These are phyloP conservation scores for Neotropicomus parvogracilis DNA, from an alignment of 1,284 basidiomycete species.

Conservation along the genomic window DNA sequence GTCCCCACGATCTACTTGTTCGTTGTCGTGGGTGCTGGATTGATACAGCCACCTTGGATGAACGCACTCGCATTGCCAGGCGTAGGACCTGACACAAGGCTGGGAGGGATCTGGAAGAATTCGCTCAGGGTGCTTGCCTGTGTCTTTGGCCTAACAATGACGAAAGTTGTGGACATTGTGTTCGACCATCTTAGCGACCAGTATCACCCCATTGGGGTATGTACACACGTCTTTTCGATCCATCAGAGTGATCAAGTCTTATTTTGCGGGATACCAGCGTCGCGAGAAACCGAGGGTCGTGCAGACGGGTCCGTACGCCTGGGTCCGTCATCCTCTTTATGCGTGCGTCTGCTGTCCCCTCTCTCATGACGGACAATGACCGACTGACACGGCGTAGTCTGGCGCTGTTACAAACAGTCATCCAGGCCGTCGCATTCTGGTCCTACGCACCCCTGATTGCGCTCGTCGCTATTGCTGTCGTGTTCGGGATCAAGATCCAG, in stretches of 20 bases:
- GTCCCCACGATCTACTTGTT: slow-evolving; percentile 16
- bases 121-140: slow-evolving; percentile 14
- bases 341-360: neutral
- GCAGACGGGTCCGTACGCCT: neutral
- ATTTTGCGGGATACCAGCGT: neutral
- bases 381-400: neutral
- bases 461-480: neutral
- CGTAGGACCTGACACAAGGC: neutral
- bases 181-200: slow-evolving; percentile 12
- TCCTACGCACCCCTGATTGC: neutral
- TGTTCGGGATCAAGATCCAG: neutral
- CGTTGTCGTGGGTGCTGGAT: slow-evolving; percentile 13
- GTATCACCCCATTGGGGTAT: slow-evolving; percentile 13
- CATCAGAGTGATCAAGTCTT: neutral
- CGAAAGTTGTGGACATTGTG: neutral
- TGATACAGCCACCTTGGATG: slow-evolving; percentile 30
- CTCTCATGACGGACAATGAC: too few species aligned
- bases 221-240: too few species aligned
- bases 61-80: slow-evolving; percentile 2
- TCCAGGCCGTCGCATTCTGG: neutral
- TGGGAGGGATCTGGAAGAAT: slow-evolving; percentile 1
- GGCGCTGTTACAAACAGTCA: neutral
- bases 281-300: neutral
- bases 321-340: neutral
- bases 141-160: neutral